These are phyloP conservation scores for Pyrenochaeta sp. DNA, from an alignment of 2,329 filamentous ascomycete genomes.

Conservation along the genomic window DNA sequence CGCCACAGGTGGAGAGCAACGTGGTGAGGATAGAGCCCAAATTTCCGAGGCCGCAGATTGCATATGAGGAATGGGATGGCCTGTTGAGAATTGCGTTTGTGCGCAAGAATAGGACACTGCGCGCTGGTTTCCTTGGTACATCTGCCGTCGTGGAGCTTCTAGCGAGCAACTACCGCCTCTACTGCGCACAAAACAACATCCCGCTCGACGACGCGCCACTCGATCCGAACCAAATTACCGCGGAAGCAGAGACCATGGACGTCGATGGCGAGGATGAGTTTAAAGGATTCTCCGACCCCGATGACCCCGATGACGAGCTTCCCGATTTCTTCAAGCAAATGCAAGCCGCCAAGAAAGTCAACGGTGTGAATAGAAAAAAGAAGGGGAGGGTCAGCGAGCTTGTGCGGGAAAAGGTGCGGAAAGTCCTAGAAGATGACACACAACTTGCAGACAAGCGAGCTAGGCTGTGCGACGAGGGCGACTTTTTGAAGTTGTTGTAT, in stretches of 20 bases:
- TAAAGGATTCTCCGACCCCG: slow-evolving; percentile 62
- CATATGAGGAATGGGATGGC: slow-evolving; percentile 95
- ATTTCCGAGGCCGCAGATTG: slow-evolving; percentile 82
- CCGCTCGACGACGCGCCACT: slow-evolving; percentile 70
- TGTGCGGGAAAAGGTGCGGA: slow-evolving; percentile 85
- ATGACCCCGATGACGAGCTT: slow-evolving; percentile 72
- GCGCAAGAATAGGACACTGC: slow-evolving; percentile 88
- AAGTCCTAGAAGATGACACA: slow-evolving; percentile 83
- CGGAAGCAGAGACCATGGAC: slow-evolving; percentile 54
- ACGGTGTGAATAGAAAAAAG: slow-evolving; percentile 69
- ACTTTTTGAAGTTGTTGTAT: slow-evolving; percentile 82
- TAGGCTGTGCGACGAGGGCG: slow-evolving; percentile 88
- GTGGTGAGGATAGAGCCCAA: slow-evolving; percentile 92
- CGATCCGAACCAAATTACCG: slow-evolving; percentile 33
- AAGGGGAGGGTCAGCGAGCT: slow-evolving; percentile 82
- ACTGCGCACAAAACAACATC: slow-evolving; percentile 87
- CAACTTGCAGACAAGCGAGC: slow-evolving; percentile 81
- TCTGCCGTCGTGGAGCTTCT: slow-evolving; percentile 83
- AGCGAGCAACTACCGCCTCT: slow-evolving; percentile 88
- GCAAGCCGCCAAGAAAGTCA: slow-evolving; percentile 56
- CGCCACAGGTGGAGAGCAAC: slow-evolving; percentile 89
- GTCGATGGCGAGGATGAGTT: slow-evolving; percentile 62
- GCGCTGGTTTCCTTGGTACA: slow-evolving; percentile 81
- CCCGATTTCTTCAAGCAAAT: slow-evolving; percentile 84
- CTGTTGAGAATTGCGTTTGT: slow-evolving; percentile 83